These are phyloP conservation scores for Ettlia oleoabundans DNA, from an alignment of 139 green algal genomes.

Conservation along the genomic window DNA sequence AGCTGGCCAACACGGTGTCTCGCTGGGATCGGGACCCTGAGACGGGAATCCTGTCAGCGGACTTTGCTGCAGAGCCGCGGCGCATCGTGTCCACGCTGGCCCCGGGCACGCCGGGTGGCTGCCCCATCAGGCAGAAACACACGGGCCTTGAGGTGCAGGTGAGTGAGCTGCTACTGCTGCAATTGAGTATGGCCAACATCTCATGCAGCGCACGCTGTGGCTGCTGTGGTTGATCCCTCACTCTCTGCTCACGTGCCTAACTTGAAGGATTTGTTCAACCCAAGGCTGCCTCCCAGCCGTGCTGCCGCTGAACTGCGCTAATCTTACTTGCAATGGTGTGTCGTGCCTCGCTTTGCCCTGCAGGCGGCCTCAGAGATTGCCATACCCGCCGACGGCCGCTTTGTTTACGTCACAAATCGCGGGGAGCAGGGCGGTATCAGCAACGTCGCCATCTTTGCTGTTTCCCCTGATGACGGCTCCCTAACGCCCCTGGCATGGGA, in stretches of 20 bases:
- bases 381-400: neutral
- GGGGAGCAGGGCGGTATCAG: neutral
- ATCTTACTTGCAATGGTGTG: no score
- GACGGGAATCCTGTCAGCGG: neutral
- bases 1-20: neutral
- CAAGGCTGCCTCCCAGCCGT: no score
- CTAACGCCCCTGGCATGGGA: neutral
- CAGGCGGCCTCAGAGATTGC: neutral
- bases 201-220: no score
- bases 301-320: no score
- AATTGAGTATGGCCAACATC: no score
- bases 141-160: neutral
- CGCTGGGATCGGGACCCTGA: neutral
- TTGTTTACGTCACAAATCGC: neutral
- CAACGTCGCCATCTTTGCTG: neutral
- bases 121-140: neutral
- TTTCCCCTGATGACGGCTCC: neutral
- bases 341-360: neutral
- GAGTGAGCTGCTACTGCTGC: neutral
- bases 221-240: no score
- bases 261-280: no score
- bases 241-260: no score
- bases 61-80: neutral
- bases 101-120: neutral
- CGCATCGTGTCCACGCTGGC: neutral